Conservation (phyloP, 2,329 filamentous ascomycete genomes). For the Paecilomyces dactylethromorphus region DNA sequence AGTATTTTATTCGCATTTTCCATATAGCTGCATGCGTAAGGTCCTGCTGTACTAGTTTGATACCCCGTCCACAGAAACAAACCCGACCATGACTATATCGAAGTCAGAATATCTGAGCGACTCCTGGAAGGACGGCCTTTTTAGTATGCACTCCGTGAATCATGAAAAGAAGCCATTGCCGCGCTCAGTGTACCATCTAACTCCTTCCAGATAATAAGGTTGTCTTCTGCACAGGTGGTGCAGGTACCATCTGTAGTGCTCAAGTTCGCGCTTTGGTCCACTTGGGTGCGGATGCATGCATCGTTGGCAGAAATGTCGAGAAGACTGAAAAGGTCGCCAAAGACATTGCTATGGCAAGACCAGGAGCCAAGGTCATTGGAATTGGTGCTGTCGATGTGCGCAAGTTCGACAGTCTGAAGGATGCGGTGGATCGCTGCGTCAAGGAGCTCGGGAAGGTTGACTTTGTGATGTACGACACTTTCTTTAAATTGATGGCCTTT, state of each 20-base stretch:
- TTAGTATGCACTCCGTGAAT: conserved; percentile 50
- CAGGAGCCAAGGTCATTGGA: conserved; percentile 77
- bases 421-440: conserved; percentile 71
- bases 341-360: conserved; percentile 72
- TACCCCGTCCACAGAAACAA: neutral
- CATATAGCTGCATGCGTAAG: neutral
- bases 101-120: conserved; percentile 50
- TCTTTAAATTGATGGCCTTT: neutral
- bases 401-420: conserved; percentile 60
- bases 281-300: conserved; percentile 87
- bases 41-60: neutral
- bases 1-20: neutral
- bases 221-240: conserved; percentile 90
- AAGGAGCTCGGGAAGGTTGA: conserved; percentile 83
- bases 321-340: conserved; percentile 78
- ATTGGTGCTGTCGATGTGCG: conserved; percentile 72
- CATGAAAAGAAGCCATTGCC: neutral
- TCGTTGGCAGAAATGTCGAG: conserved; percentile 79
- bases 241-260: conserved; percentile 86
- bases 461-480: conserved; percentile 68
- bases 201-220: conserved; percentile 66
- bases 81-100: neutral
- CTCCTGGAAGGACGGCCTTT: conserved; percentile 82
- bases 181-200: conserved; percentile 2
- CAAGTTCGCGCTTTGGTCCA: conserved; percentile 88